phyloP scores from a whole-genome alignment of 2,329 filamentous ascomycete species.

The Arthroderma sp. region DNA sequence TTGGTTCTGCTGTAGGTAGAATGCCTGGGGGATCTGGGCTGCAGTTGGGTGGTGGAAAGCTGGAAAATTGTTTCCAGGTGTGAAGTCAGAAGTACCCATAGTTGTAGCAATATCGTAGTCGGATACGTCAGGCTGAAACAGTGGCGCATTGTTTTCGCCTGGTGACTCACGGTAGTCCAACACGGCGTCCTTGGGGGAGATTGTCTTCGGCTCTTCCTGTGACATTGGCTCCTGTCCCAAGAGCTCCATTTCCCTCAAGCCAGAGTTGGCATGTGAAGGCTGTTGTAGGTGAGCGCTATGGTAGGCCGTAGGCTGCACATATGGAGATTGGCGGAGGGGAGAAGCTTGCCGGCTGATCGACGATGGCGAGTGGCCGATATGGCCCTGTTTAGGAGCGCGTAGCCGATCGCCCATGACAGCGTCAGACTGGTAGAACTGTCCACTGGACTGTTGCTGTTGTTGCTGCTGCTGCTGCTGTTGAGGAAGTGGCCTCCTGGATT shows the following conservation, averaged over 20 bases:
- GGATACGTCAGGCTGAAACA: constrained; percentile 49
- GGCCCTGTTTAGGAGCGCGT: constrained; percentile 64
- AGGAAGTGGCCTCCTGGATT: constrained; percentile 26
- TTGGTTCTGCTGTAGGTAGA: constrained; percentile 11
- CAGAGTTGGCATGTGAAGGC: constrained; percentile 25
- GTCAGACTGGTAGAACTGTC: constrained; percentile 23
- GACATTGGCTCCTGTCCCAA: constrained; percentile 21
- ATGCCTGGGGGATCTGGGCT: constrained; percentile 15
- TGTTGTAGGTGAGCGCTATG: constrained; percentile 20
- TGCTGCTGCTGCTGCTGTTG: not conserved
- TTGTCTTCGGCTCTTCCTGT: constrained; percentile 55
- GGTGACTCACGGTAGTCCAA: constrained; percentile 71
- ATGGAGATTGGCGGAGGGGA: constrained; percentile 63
- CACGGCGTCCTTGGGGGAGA: constrained; percentile 85
- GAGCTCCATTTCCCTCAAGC: constrained; percentile 6
- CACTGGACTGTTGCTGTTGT: not conserved
- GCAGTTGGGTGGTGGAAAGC: not conserved
- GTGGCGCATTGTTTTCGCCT: constrained; percentile 49
- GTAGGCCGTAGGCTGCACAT: constrained; percentile 36
- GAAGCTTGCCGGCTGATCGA: constrained; percentile 53
- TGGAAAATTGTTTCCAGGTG: not conserved
- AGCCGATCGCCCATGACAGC: constrained; percentile 61
- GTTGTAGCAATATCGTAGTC: constrained; percentile 7
- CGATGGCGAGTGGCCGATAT: constrained; percentile 49
- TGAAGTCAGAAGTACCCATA: constrained; percentile 27